These are phyloP conservation scores for Pinus taeda DNA, from an alignment of 75 land plant species.

Conservation along the genomic window DNA sequence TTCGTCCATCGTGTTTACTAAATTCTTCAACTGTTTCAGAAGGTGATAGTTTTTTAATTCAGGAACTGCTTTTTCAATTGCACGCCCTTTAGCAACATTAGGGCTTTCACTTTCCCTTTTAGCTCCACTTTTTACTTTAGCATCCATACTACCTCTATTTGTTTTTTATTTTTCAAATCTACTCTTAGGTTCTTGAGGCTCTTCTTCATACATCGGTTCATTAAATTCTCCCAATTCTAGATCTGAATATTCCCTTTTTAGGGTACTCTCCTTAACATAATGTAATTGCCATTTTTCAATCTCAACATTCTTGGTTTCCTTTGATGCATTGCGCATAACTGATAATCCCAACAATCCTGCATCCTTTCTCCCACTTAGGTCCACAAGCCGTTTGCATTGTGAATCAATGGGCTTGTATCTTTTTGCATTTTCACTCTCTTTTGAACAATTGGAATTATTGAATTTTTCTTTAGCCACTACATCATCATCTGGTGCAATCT, in stretches of 20 bases:
- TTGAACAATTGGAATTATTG: conserved; percentile 13
- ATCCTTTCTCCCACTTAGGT: conserved; percentile 20
- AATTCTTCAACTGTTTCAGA: conserved; percentile 3
- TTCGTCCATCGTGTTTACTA: conserved; percentile 18
- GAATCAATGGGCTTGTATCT: conserved; percentile 20
- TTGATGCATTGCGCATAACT: conserved; percentile 6
- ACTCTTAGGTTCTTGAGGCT: conserved; percentile 16
- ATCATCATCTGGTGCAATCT: conserved; percentile 1
- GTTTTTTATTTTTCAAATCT: conserved; percentile 23
- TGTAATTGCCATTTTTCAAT: conserved; percentile 15
- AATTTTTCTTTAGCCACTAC: conserved; percentile 6
- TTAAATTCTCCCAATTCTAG: conserved; percentile 74
- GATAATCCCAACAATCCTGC: conserved; percentile 7
- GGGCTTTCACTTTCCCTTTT: conserved; percentile 15
- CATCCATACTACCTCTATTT: conserved; percentile 27
- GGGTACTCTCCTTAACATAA: conserved; percentile 23
- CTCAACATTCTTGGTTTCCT: conserved; percentile 18
- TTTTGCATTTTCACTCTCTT: conserved; percentile 20
- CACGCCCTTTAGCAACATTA: conserved; percentile 25
- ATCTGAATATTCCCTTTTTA: conserved; percentile 55
- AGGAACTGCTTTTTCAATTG: conserved; percentile 14
- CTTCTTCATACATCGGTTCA: conserved; percentile 42
- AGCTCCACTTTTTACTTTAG: conserved; percentile 18
- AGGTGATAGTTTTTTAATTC: conserved; percentile 28
- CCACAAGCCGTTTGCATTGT: conserved; percentile 17